phyloP scores from a whole-genome alignment of 148 eudicot genomes.

The Talinum fruticosum region DNA sequence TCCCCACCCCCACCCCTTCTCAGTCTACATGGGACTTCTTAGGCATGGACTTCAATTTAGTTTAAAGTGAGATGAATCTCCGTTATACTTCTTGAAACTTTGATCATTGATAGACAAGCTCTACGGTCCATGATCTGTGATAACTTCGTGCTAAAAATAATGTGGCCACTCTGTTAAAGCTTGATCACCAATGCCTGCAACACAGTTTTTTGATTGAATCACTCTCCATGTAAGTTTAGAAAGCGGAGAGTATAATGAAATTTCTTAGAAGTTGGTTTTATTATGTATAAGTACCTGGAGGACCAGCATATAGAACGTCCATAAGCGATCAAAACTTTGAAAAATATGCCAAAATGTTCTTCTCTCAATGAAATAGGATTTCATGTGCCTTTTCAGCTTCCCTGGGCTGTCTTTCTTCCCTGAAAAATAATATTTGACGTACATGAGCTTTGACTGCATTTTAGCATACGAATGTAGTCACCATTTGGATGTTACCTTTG shows the following conservation, averaged over 20 bases:
- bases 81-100: background rate
- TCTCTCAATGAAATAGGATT: slow-evolving; percentile 79
- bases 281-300: slow-evolving; percentile 59
- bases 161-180: background rate
- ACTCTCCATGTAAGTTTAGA: slow-evolving; percentile 2
- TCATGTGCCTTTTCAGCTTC: slow-evolving; percentile 55
- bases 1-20: too few relatives aligned
- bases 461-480: background rate
- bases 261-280: background rate
- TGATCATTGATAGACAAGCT: background rate
- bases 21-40: too few relatives aligned
- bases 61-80: background rate
- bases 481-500: slow-evolving; percentile 40
- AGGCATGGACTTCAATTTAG: too few relatives aligned
- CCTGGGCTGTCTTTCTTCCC: slow-evolving; percentile 48
- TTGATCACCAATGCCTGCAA: slow-evolving; percentile 67
- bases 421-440: slow-evolving; percentile 32
- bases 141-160: background rate
- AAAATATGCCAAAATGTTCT: slow-evolving; percentile 87
- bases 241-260: background rate
- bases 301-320: slow-evolving; percentile 80
- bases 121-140: background rate
- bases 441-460: slow-evolving; percentile 8
- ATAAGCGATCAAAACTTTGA: slow-evolving; percentile 93
- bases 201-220: slow-evolving; percentile 8